Percentiles rank a stretch among this genome's conserved stretches.
Evolutionary conservation across 176 grass and related monocot species (phyloP).

Genomic region (Carex scoparia): DNA sequence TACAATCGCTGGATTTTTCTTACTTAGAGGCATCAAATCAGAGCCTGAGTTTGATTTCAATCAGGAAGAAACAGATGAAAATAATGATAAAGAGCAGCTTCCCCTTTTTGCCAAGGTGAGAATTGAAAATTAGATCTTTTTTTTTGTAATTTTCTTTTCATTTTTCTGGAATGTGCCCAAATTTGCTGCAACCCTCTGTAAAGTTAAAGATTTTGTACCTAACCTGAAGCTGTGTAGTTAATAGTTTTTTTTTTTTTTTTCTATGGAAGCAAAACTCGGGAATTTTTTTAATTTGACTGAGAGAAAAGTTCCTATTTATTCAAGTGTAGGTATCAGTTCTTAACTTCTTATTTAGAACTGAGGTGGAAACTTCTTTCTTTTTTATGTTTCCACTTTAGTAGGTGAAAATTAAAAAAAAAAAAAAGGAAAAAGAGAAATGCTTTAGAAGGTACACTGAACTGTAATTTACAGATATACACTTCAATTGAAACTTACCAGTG

Average conservation of each 20-base stretch:
- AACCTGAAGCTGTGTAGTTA: not conserved
- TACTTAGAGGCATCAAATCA: constrained; percentile 55
- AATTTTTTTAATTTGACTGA: not conserved
- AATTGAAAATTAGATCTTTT: not conserved
- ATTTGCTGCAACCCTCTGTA: not conserved
- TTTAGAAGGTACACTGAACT: not conserved
- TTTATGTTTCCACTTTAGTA: not conserved
- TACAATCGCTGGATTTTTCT: constrained; percentile 91
- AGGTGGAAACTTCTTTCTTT: not conserved
- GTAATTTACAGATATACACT: not conserved
- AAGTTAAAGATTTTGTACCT: not conserved
- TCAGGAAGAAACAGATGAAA: constrained; percentile 25
- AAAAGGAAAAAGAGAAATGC: not conserved
- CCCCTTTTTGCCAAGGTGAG: constrained; percentile 33
- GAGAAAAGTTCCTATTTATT: not conserved
- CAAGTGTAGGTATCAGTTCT: not conserved
- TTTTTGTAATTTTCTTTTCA: not conserved
- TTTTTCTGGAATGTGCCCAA: not conserved
- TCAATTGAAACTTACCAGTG: not conserved
- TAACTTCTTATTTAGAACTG: not conserved
- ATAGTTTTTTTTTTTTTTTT: not conserved
- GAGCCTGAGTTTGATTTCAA: constrained; percentile 37
- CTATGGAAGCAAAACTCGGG: not conserved
- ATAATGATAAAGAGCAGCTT: constrained; percentile 18
- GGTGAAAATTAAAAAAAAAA: not conserved